These are phyloP conservation scores for Colletotrichum abscissum DNA, from an alignment of 2,329 filamentous ascomycete species.

Conservation along the genomic window DNA sequence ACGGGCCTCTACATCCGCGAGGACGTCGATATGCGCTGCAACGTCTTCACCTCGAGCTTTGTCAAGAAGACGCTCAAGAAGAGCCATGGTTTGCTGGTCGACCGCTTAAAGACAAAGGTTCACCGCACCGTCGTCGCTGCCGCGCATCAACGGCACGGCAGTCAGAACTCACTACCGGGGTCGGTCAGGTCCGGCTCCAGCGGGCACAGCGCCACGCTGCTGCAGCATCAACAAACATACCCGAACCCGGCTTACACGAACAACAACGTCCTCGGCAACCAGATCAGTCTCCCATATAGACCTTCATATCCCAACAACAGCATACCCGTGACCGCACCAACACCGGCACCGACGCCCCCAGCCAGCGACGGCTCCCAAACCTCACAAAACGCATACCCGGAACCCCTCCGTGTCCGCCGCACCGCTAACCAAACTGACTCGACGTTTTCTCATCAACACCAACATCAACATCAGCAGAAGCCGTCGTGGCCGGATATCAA, in stretches of 20 bases:
- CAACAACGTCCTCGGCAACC: not conserved
- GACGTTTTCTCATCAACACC: not conserved
- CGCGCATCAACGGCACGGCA: slow-evolving; percentile 13
- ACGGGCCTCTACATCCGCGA: slow-evolving; percentile 84
- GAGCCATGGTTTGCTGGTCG: slow-evolving; percentile 77
- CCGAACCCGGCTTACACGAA: not conserved
- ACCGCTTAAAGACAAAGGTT: slow-evolving; percentile 63
- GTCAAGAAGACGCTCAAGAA: slow-evolving; percentile 87
- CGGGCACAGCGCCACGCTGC: not conserved
- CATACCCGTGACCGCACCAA: not conserved
- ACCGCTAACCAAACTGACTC: not conserved
- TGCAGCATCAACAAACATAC: not conserved
- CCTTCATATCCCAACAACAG: not conserved
- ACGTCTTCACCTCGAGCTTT: slow-evolving; percentile 78
- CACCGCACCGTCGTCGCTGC: not conserved
- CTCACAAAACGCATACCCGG: slow-evolving; percentile 9
- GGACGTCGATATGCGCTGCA: slow-evolving; percentile 86
- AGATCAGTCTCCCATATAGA: slow-evolving; percentile 22
- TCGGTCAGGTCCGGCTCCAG: not conserved
- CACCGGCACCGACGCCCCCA: not conserved
- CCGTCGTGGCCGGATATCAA: slow-evolving; percentile 12
- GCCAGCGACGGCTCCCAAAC: not conserved
- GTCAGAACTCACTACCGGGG: slow-evolving; percentile 13
- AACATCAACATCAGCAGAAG: not conserved
- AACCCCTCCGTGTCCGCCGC: slow-evolving; percentile 24